A percentile compares a stretch with the other conserved stretches of the same genome.
Evolutionary conservation across 768 basidiomycete genomes (phyloP).

Genomic region (Termitomyces sp.): DNA sequence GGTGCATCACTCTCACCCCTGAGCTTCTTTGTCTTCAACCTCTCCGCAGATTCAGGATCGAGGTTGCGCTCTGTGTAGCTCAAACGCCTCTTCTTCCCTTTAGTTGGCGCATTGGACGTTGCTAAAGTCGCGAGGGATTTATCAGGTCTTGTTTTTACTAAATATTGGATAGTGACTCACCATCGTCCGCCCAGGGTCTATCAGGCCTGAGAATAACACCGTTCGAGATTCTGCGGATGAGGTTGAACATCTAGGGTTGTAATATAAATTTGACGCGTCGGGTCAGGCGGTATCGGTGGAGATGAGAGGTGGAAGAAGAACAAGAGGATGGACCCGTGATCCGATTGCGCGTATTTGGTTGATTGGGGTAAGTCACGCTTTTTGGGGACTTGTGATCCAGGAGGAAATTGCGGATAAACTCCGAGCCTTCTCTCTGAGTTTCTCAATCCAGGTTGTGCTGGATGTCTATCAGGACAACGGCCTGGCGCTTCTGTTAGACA

Average conservation of each 20-base stretch:
- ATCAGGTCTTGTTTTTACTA: constrained; percentile 6
- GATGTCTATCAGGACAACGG: no score
- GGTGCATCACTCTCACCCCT: constrained; percentile 38
- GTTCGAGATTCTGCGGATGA: constrained; percentile 68
- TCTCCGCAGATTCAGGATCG: constrained; percentile 34
- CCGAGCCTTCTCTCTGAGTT: no score
- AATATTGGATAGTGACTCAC: constrained; percentile 36
- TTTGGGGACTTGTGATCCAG: no score
- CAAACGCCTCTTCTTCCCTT: constrained; percentile 62
- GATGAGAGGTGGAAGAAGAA: background rate
- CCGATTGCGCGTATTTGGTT: no score
- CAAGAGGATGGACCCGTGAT: background rate
- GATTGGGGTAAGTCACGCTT: no score
- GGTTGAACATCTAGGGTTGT: constrained; percentile 52
- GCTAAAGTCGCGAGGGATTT: constrained; percentile 40
- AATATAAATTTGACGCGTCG: background rate
- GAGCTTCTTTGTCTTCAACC: constrained; percentile 38
- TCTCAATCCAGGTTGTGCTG: no score
- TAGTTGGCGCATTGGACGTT: constrained; percentile 71
- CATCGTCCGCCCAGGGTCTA: constrained; percentile 75
- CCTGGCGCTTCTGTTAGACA: no score
- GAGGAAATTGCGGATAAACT: no score
- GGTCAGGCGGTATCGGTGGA: background rate
- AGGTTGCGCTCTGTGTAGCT: constrained; percentile 45
- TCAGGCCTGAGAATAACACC: constrained; percentile 69